Percentiles rank a stretch among this genome's conserved stretches.
Evolutionary conservation across 192 early-diverging fungal genomes (phyloP).

Genomic region (Allomyces arbusculus): DNA sequence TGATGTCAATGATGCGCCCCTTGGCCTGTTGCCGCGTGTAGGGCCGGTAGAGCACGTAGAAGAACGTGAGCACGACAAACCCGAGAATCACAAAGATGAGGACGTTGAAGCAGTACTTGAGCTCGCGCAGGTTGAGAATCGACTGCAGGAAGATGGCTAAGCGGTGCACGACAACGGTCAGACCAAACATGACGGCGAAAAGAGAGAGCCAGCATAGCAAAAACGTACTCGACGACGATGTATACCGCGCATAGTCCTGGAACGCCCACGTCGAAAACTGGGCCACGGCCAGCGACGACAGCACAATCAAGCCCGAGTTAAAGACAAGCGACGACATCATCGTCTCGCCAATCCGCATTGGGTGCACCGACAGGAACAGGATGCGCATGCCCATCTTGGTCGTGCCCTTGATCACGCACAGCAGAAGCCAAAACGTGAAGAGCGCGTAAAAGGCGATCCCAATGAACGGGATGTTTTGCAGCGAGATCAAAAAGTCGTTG

Average conservation of each 20-base stretch:
- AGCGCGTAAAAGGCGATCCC: slow-evolving; percentile 33
- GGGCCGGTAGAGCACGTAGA: slow-evolving; percentile 26
- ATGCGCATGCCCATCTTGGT: slow-evolving; percentile 34
- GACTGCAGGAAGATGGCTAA: slow-evolving; percentile 33
- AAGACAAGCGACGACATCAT: slow-evolving; percentile 38
- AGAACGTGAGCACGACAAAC: slow-evolving; percentile 16
- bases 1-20: not conserved
- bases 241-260: slow-evolving; percentile 27
- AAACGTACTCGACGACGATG: slow-evolving; percentile 24
- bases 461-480: slow-evolving; percentile 26
- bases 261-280: slow-evolving; percentile 36
- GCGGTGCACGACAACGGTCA: not conserved
- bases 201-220: not conserved
- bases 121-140: slow-evolving; percentile 24
- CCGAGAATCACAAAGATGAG: slow-evolving; percentile 24
- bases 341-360: slow-evolving; percentile 35
- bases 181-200: too few relatives aligned
- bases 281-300: slow-evolving; percentile 29
- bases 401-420: slow-evolving; percentile 34
- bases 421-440: slow-evolving; percentile 32
- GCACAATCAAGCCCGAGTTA: slow-evolving; percentile 32
- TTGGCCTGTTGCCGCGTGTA: slow-evolving; percentile 12
- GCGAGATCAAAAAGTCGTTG: slow-evolving; percentile 25
- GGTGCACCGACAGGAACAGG: slow-evolving; percentile 33
- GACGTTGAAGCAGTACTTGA: slow-evolving; percentile 25